Evolutionary conservation across 768 basidiomycete genomes (phyloP).

Genomic region (Phlegmacium glaucopus): DNA sequence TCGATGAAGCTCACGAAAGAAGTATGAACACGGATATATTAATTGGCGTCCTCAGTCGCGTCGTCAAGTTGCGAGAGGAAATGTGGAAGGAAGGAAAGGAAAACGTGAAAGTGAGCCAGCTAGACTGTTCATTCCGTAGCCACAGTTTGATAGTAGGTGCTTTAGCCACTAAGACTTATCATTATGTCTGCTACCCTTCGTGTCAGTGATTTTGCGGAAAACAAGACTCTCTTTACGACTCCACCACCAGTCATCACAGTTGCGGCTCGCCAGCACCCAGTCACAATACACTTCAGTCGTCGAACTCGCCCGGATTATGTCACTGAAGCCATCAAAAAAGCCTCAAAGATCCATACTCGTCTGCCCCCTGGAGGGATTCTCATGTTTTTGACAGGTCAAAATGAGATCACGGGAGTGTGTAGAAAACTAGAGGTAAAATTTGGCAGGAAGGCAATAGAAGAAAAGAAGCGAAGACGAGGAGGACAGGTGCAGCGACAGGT

Average conservation of each 20-base stretch:
- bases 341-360: constrained; percentile 87
- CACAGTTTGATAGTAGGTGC: constrained; percentile 5
- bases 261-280: constrained; percentile 89
- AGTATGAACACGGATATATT: constrained; percentile 98
- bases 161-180: constrained; percentile 81
- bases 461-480: constrained; percentile 39
- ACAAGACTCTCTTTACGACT: constrained; percentile 71
- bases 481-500: constrained; percentile 18
- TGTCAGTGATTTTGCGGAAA: constrained; percentile 88
- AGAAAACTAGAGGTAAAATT: constrained; percentile 77
- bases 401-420: constrained; percentile 88
- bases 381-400: constrained; percentile 93
- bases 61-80: constrained; percentile 84
- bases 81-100: constrained; percentile 82
- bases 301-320: constrained; percentile 87
- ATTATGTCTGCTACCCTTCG: constrained; percentile 99
- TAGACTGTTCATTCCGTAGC: neutral
- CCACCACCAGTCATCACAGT: constrained; percentile 93
- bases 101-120: constrained; percentile 54
- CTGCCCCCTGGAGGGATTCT: constrained; percentile 92
- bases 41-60: constrained; percentile 94
- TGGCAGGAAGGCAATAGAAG: constrained; percentile 59
- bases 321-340: constrained; percentile 85
- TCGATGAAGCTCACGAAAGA: constrained; percentile 97
- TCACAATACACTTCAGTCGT: constrained; percentile 91